These are phyloP conservation scores for Serendipita sp. DNA, from an alignment of 1,284 basidiomycete species.

Conservation along the genomic window DNA sequence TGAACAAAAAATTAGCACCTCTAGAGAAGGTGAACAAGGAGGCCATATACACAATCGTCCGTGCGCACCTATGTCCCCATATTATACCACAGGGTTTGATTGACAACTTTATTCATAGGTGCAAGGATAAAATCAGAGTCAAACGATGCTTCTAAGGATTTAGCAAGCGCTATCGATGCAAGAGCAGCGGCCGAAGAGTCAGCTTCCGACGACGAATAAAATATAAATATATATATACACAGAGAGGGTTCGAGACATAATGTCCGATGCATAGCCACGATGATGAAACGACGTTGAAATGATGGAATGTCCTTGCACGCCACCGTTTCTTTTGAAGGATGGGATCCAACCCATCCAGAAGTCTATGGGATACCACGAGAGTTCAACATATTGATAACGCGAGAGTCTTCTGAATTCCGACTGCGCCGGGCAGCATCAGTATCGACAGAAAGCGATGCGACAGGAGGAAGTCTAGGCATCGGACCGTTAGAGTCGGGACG, in stretches of 20 bases:
- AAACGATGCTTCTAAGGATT: constrained; percentile 32
- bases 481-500: background rate
- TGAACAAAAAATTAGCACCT: constrained; percentile 77
- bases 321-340: background rate
- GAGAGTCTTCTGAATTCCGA: constrained; percentile 38
- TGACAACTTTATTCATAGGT: background rate
- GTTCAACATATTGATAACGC: constrained; percentile 48
- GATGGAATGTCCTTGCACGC: background rate
- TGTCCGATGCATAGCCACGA: background rate
- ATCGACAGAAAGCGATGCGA: background rate
- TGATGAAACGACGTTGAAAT: background rate
- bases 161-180: constrained; percentile 65
- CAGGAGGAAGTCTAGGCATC: background rate
- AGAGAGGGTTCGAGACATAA: background rate
- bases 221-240: constrained; percentile 9
- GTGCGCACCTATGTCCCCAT: constrained; percentile 34
- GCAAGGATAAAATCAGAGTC: constrained; percentile 1
- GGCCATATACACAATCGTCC: constrained; percentile 82
- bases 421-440: background rate
- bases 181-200: constrained; percentile 38
- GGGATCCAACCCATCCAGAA: background rate
- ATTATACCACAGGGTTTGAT: background rate
- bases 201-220: constrained; percentile 39
- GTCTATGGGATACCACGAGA: constrained; percentile 23
- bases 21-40: constrained; percentile 86